phyloP scores from a whole-genome alignment of 192 early-diverging fungal genomes.

The Backusella psychrophila region DNA sequence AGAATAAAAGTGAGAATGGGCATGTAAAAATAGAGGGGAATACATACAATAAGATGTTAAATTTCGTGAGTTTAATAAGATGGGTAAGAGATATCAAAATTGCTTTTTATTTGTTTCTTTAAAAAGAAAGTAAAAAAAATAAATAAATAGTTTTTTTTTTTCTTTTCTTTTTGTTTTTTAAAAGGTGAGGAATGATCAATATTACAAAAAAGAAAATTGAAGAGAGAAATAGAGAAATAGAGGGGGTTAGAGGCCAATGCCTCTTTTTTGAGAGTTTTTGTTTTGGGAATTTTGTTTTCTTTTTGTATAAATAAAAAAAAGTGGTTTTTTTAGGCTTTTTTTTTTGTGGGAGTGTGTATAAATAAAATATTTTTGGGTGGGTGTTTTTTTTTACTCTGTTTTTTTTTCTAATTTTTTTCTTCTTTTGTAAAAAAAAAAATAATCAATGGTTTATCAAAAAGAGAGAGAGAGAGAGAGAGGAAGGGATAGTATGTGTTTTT shows the following conservation, averaged over 20 bases:
- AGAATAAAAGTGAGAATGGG: not conserved
- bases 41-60: not conserved
- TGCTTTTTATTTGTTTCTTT: not conserved
- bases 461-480: too few species aligned
- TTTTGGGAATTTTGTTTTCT: not conserved
- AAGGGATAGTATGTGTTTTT: not conserved
- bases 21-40: not conserved
- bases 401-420: not conserved
- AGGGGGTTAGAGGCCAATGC: not conserved
- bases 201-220: constrained; percentile 5
- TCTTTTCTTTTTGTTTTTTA: not conserved
- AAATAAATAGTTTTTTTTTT: not conserved
- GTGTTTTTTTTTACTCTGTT: not conserved
- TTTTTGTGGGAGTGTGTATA: not conserved
- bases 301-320: not conserved
- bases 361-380: not conserved
- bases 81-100: not conserved
- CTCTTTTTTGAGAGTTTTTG: not conserved
- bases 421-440: not conserved
- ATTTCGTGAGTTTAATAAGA: not conserved
- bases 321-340: not conserved
- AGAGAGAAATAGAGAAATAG: not conserved
- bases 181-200: constrained; percentile 3
- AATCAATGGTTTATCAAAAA: not conserved
- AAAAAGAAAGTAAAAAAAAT: not conserved